Evolutionary conservation across 257 asterid genomes (phyloP), one percentile per base, ranked within the genome.

Genomic region (Gynochthodes officinalis): DNA sequence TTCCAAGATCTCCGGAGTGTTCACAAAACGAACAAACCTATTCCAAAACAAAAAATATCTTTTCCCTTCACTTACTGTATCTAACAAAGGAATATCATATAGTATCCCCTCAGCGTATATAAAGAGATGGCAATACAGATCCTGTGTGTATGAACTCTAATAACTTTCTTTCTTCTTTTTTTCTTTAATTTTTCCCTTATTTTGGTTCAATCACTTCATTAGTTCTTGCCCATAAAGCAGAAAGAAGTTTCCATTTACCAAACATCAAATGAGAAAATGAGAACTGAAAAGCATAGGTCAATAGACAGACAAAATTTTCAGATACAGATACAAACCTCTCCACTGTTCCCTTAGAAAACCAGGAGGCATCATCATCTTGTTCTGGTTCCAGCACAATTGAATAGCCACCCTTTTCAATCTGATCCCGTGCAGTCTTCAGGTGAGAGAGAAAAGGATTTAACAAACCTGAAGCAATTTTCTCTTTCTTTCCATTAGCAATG

Each of bases 21-120:
- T 95, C 86, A 95, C 99, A 84, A 92, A 95, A 60, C 99, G 98
- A 76, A 95, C 98, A 90, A 95, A 95, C 91, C 99, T 91, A 80
- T 77, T 52, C 21, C 72, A 70, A 77, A 64, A 64, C 71, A 75
- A 80, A 76, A 81, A 54, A 73, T 39, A 59, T 75, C 40, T 79
- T 73, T 30, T 28, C 67, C 73, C 27, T 35, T 72, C 13, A 37
- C 19, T 39, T 46, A 70, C 67, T n/a, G 39, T 3, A 12, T 25
- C 13, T 57, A 25, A 23, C 43, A 2, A 15, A 57, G 49, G 16
- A 30, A 43, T 42, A 58, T 48, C 23, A 59, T 7, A 57, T 28
- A 39, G 23, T n/a, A 7, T 28, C 39, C 28, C 27, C 32, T 9
- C 28, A 67, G 48, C 23, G 52, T 7, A 0, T n/a, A 21, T 14